Conservation (phyloP, 73 alveolate genomes). For the Uronychia binucleata region DNA sequence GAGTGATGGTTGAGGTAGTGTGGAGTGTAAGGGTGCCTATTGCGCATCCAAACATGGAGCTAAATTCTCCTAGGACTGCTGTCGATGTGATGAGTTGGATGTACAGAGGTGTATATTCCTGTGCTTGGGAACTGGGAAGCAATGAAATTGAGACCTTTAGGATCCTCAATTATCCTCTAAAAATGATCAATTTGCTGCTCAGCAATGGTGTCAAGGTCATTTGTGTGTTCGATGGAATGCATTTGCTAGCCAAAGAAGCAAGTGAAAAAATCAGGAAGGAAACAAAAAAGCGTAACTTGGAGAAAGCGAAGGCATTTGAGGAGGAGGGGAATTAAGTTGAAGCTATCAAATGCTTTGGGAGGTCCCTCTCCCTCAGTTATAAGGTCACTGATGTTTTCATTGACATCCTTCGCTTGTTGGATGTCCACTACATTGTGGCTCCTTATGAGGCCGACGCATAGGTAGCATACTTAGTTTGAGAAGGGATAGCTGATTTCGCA, state of each 20-base stretch:
- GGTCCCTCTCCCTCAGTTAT: constrained; percentile 77
- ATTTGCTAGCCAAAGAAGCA: constrained; percentile 82
- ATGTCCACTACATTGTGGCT: constrained; percentile 72
- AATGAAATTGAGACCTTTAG: constrained; percentile 70
- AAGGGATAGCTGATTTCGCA: constrained; percentile 77
- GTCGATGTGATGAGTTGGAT: constrained; percentile 96
- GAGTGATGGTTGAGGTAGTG: too few relatives aligned
- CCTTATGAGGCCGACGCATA: constrained; percentile 96
- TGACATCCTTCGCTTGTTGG: constrained; percentile 61
- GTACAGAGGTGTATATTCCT: constrained; percentile 93
- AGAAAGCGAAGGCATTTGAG: constrained; percentile 74
- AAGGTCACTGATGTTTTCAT: constrained; percentile 80
- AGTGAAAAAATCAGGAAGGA: constrained; percentile 79
- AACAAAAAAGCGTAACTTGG: constrained; percentile 61
- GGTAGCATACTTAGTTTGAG: constrained; percentile 77
- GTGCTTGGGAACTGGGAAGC: constrained; percentile 76
- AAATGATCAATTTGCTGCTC: constrained; percentile 83
- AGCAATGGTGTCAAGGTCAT: constrained; percentile 81
- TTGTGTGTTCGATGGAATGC: constrained; percentile 94
- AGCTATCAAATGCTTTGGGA: constrained; percentile 79
- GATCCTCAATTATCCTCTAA: constrained; percentile 82
- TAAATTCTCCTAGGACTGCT: too few relatives aligned
- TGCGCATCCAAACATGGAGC: too few relatives aligned
- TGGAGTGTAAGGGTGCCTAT: too few relatives aligned
- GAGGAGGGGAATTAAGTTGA: constrained; percentile 84